Conservation (phyloP, 805 yeast species). For the Brettanomyces naardenensis region DNA sequence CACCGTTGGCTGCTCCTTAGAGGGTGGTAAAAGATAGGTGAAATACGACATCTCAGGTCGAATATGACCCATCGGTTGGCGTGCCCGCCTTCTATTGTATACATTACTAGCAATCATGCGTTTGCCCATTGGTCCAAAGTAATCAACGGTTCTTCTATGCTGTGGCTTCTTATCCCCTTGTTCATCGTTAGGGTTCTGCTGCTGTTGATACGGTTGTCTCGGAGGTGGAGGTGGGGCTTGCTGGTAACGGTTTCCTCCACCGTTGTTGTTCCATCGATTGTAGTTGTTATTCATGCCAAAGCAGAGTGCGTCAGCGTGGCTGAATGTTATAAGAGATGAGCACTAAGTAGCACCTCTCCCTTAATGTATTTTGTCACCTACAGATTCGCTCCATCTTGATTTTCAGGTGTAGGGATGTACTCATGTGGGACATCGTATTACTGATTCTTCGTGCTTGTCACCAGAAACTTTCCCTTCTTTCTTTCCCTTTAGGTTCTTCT, state of each 20-base stretch:
- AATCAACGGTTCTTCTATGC: conserved; percentile 68
- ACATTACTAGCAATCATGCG: conserved; percentile 44
- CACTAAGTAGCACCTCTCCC: too few relatives aligned
- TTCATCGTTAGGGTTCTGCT: conserved; percentile 11
- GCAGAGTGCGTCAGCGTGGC: too few relatives aligned
- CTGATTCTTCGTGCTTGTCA: too few relatives aligned
- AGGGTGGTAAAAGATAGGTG: conserved; percentile 58
- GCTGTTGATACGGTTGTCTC: neutral
- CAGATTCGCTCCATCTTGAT: too few relatives aligned
- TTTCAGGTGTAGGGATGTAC: too few relatives aligned
- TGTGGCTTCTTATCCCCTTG: conserved; percentile 12
- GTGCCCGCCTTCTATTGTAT: conserved; percentile 29
- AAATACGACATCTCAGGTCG: conserved; percentile 66
- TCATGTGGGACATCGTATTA: too few relatives aligned
- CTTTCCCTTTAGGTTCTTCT: too few relatives aligned
- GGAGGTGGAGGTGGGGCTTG: neutral
- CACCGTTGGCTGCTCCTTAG: conserved; percentile 37
- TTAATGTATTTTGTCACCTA: too few relatives aligned
- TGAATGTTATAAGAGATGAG: too few relatives aligned
- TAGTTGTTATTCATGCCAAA: conserved; percentile 3
- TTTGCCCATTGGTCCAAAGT: conserved; percentile 66
- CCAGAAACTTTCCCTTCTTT: too few relatives aligned
- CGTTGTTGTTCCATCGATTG: conserved; percentile 5
- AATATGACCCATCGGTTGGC: conserved; percentile 38
- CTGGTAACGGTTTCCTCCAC: conserved; percentile 1